Conservation (phyloP, 129 eudicot species). For the Centrapalus pauciflorus region DNA sequence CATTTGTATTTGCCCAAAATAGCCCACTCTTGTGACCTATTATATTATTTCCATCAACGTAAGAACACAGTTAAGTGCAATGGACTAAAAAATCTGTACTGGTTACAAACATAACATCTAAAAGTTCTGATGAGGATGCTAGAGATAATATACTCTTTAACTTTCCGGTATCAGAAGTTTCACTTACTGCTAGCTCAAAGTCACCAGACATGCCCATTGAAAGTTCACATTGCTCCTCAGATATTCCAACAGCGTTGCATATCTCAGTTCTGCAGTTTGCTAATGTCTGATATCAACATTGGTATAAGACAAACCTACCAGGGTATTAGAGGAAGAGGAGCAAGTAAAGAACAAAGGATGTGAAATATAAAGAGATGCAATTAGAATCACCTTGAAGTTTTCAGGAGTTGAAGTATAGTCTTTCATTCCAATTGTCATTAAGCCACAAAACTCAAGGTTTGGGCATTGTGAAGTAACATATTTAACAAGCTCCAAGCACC, state of each 20-base stretch:
- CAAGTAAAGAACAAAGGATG: background rate
- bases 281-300: slow-evolving; percentile 53
- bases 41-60: no score
- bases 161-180: background rate
- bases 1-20: no score
- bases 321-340: background rate
- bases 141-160: background rate
- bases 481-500: slow-evolving; percentile 77
- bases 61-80: no score
- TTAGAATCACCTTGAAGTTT: slow-evolving; percentile 70
- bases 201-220: slow-evolving; percentile 98
- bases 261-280: slow-evolving; percentile 72
- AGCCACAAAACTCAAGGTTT: slow-evolving; percentile 89
- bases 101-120: no score
- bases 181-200: slow-evolving; percentile 93
- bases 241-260: slow-evolving; percentile 64
- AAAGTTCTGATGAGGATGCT: no score
- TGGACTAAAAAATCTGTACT: no score
- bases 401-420: slow-evolving; percentile 97
- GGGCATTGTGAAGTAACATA: slow-evolving; percentile 71
- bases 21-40: no score
- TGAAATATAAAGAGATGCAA: background rate
- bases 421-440: slow-evolving; percentile 97
- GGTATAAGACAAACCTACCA: background rate
- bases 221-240: slow-evolving; percentile 67